Evolutionary conservation across 345 rosid genomes (phyloP).

Genomic region (Citrus reticulata): DNA sequence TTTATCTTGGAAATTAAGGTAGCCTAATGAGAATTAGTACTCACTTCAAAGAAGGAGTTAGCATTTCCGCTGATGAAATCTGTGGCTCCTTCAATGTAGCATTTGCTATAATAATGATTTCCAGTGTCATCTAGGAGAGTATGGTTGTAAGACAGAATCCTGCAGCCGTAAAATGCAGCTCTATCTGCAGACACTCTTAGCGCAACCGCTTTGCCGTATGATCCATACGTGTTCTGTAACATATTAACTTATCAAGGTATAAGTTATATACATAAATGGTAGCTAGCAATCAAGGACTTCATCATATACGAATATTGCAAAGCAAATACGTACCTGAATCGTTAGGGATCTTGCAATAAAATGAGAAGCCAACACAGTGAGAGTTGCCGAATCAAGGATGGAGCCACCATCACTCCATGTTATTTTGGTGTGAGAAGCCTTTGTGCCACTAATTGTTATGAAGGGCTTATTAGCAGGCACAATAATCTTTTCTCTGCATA

Average conservation of each 20-base stretch:
- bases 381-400: conserved; percentile 49
- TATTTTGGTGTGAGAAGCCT: conserved; percentile 39
- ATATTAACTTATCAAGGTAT: too few species aligned
- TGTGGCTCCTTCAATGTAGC: conserved; percentile 78
- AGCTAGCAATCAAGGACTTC: too few species aligned
- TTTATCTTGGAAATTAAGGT: too few species aligned
- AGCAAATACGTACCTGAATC: conserved; percentile 22
- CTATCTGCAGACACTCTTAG: conserved; percentile 58
- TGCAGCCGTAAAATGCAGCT: conserved; percentile 62
- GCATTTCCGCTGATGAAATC: conserved; percentile 76
- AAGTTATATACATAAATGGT: too few species aligned
- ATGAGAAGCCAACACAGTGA: conserved; percentile 56
- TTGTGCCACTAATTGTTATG: conserved; percentile 69
- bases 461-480: conserved; percentile 66
- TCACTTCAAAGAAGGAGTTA: conserved; percentile 62
- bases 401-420: conserved; percentile 25
- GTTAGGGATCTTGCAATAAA: conserved; percentile 63
- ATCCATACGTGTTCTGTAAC: conserved; percentile 57
- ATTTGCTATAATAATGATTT: conserved; percentile 58
- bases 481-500: conserved; percentile 47
- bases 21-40: not conserved
- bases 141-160: conserved; percentile 60
- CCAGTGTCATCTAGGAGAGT: conserved; percentile 71
- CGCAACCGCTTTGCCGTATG: conserved; percentile 52
- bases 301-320: not conserved